Evolutionary conservation across 345 rosid species (phyloP).

Genomic region (Capsella bursapastoris): DNA sequence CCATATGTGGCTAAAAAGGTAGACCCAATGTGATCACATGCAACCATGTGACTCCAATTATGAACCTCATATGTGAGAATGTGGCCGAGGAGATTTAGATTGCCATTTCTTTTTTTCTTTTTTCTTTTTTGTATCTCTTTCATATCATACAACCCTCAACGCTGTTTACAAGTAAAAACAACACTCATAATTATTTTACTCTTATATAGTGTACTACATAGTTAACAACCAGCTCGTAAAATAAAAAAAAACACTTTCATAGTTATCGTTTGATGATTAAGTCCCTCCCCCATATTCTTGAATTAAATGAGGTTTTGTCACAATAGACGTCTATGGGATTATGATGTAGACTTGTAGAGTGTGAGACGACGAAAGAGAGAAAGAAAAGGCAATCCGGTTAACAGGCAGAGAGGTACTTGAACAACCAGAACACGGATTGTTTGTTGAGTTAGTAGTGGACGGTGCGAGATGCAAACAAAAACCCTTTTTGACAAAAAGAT

Average conservation of each 20-base stretch:
- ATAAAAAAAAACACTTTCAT: not conserved
- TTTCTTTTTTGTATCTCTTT: not conserved
- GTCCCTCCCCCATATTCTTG: not conserved
- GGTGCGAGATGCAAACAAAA: constrained; percentile 28
- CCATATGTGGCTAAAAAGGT: constrained; percentile 47
- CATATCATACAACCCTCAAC: not conserved
- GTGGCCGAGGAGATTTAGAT: constrained; percentile 23
- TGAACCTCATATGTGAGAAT: constrained; percentile 43
- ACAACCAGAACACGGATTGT: constrained; percentile 1
- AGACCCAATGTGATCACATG: constrained; percentile 47
- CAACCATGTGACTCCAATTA: constrained; percentile 49
- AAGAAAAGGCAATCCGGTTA: constrained; percentile 1
- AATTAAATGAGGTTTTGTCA: not conserved
- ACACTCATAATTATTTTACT: not conserved
- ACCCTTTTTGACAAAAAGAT: not conserved
- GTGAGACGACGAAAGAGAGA: not conserved
- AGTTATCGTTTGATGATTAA: not conserved
- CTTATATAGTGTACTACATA: too few relatives aligned
- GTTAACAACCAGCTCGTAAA: not conserved
- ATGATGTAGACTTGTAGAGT: too few relatives aligned
- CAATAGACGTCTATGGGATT: too few relatives aligned
- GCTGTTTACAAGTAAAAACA: not conserved
- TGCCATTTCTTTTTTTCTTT: constrained; percentile 23
- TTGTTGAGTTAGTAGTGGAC: not conserved
- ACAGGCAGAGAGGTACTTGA: not conserved